Percentiles rank a stretch among this genome's conserved stretches.
Evolutionary conservation across 1,139 yeast genomes (phyloP).

Genomic region (Sugiyamaella xylanicola): DNA sequence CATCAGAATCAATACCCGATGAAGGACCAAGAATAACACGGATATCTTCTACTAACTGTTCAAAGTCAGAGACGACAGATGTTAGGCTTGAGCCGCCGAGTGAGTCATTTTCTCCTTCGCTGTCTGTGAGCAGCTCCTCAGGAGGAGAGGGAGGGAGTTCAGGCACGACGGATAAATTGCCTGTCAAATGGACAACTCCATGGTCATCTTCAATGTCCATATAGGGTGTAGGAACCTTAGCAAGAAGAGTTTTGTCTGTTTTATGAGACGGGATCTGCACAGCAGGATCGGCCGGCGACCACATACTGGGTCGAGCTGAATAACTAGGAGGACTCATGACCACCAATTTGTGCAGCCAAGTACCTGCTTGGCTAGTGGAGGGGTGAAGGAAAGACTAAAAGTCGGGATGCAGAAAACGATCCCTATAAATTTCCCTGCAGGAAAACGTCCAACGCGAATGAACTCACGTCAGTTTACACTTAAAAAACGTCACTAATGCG

Average conservation of each 20-base stretch:
- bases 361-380: constrained; percentile 3
- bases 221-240: not conserved
- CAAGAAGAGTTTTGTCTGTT: not conserved
- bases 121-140: not conserved
- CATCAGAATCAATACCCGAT: constrained; percentile 48
- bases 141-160: constrained; percentile 7
- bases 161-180: not conserved
- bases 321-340: not conserved
- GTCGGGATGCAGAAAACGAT: not conserved
- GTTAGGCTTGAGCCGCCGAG: not conserved
- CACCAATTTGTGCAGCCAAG: constrained; percentile 1
- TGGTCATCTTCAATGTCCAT: not conserved
- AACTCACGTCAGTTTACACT: constrained; percentile 1
- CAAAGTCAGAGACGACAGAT: constrained; percentile 30
- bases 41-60: constrained; percentile 40
- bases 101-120: constrained; percentile 14
- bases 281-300: not conserved
- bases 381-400: not conserved
- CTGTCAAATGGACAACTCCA: not conserved
- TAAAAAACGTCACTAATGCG: not conserved
- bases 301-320: not conserved
- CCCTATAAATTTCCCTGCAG: not conserved
- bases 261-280: not conserved
- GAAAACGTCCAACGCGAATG: not conserved
- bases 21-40: constrained; percentile 44